These are phyloP conservation scores for Kickxella alabastrina DNA, from an alignment of 192 early-diverging fungal species.

Conservation along the genomic window DNA sequence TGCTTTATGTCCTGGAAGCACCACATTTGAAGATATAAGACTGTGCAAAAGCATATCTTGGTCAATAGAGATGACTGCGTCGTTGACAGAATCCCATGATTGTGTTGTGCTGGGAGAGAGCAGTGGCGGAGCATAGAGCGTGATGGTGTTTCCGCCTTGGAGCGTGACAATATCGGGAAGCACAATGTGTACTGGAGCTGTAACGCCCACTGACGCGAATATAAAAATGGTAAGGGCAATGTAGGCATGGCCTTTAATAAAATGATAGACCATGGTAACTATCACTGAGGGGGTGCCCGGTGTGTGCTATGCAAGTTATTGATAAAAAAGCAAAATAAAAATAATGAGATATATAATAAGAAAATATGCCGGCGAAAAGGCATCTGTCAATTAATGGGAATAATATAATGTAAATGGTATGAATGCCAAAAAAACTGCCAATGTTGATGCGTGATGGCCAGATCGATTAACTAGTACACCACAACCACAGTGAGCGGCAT, in stretches of 20 bases:
- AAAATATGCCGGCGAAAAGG: too few species aligned
- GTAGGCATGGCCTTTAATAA: background rate
- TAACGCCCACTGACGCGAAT: slow-evolving; percentile 3
- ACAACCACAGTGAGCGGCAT: too few species aligned
- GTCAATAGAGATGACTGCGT: slow-evolving; percentile 21
- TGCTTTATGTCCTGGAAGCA: background rate
- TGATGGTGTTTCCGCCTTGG: slow-evolving; percentile 12
- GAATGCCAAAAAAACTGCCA: too few species aligned
- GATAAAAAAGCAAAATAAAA: too few species aligned
- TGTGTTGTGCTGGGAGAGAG: background rate
- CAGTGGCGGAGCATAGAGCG: slow-evolving; percentile 21
- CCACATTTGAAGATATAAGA: background rate
- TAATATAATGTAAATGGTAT: too few species aligned
- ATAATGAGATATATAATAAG: too few species aligned
- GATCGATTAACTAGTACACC: too few species aligned
- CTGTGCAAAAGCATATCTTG: slow-evolving; percentile 26
- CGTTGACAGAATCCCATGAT: background rate
- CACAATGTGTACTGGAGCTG: slow-evolving; percentile 24
- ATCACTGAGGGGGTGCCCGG: too few species aligned
- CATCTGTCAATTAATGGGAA: too few species aligned
- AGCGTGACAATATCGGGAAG: slow-evolving; percentile 33
- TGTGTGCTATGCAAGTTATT: too few species aligned
- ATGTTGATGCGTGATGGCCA: too few species aligned
- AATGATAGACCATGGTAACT: background rate
- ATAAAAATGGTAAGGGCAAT: slow-evolving; percentile 3